Evolutionary conservation across 176 grass and related monocot genomes (phyloP), one percentile per base, ranked within the genome.

Genomic region (Zoysia pacifica): DNA sequence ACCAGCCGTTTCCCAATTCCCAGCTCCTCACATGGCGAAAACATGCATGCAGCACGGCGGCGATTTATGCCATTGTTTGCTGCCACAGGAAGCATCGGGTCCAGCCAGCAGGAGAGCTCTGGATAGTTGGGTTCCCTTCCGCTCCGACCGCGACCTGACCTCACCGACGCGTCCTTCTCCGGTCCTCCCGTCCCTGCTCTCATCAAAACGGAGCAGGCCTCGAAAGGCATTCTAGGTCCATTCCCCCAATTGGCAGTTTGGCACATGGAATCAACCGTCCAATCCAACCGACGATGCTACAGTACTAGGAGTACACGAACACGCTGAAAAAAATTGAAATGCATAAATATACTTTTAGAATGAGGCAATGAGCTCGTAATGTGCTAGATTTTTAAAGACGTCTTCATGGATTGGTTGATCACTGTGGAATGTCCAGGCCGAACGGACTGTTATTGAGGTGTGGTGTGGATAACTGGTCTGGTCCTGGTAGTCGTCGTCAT

Each of bases 51-150:
- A 28, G 28, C 28, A 28, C 28, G 28, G 28, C 28, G 84, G 72
- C 14, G 54, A 80, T 53, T 45, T 55, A 80, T 62, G 71, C 18
- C 84, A 61, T 61, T 69, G 67, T 3, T 38, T 38, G 13, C 46
- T 18, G 52, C 8, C 5, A 50, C 5, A 59, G 46, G 68, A 83
- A 83, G 75, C 80, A 79, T 79, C 69, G 48, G 48, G 39, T 68
- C 44, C 19, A 50, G 47, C 38, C 55, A 15, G 74, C 6, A 3
- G 28, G 11, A 50, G 67, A 80, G 58, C 67, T 76, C 62, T 69
- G 86, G 75, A 79, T 53, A 61, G 74, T 69, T 58, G 64, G 81
- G 80, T 84, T 70, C 86, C 41, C 18, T 84, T 70, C 86, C 41
- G 35, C 18, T 42, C 12, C 64, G 76, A 88, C 50, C 84, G 66